These are phyloP conservation scores for Phytophthora syringae DNA, from an alignment of 352 stramenopile species.

Conservation along the genomic window DNA sequence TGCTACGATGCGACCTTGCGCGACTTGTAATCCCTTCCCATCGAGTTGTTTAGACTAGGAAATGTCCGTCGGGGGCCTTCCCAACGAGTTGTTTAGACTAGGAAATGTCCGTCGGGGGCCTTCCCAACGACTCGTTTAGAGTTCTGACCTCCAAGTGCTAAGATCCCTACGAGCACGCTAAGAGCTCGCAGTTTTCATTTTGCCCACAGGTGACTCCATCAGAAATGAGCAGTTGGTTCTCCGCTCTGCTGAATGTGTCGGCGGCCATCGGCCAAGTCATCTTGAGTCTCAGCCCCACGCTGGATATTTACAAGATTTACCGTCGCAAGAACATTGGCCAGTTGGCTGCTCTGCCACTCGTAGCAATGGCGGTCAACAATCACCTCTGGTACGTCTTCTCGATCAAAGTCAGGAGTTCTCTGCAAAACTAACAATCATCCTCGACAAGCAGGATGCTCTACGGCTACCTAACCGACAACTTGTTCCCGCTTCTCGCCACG, in stretches of 20 bases:
- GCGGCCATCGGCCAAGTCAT: slow-evolving; percentile 24
- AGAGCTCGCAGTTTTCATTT: slow-evolving; percentile 3
- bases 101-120: too few species aligned
- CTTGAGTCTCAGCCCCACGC: slow-evolving; percentile 27
- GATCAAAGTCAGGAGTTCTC: not conserved
- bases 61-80: not conserved
- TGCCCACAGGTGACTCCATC: not conserved
- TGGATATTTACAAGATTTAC: slow-evolving; percentile 25
- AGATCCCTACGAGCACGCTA: too few species aligned
- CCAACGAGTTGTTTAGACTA: not conserved
- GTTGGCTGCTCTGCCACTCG: slow-evolving; percentile 35
- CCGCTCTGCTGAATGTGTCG: slow-evolving; percentile 6
- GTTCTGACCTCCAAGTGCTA: not conserved
- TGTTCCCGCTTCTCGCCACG: slow-evolving; percentile 26
- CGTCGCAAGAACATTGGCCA: slow-evolving; percentile 22
- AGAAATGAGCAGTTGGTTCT: slow-evolving; percentile 13
- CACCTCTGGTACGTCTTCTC: slow-evolving; percentile 29
- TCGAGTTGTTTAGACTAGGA: not conserved
- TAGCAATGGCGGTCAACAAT: slow-evolving; percentile 36
- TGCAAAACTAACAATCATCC: not conserved
- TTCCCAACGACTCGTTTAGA: too few species aligned
- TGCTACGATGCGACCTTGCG: too few species aligned
- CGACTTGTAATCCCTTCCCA: not conserved
- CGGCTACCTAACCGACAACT: slow-evolving; percentile 16
- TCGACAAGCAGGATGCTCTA: slow-evolving; percentile 23